A percentile compares a stretch with the other conserved stretches of the same genome.
Evolutionary conservation across 2,329 filamentous ascomycete genomes (phyloP).

Genomic region (Anthostomella pinea): DNA sequence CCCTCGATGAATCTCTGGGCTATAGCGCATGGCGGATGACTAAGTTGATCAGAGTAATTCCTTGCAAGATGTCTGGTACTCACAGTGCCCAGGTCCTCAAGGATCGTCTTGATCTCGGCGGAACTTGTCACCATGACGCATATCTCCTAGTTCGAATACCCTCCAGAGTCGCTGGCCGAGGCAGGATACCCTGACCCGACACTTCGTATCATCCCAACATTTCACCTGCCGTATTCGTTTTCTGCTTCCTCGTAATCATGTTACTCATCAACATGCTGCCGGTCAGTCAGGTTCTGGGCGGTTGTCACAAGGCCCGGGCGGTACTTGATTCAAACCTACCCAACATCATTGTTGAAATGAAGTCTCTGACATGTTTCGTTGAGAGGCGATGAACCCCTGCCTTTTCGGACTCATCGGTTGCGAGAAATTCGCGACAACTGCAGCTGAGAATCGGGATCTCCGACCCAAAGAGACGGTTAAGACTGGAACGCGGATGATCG

Average conservation of each 20-base stretch:
- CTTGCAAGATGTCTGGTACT: neutral
- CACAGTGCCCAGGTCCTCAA: conserved; percentile 2
- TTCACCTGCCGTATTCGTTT: conserved; percentile 5
- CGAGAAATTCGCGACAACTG: conserved; percentile 83
- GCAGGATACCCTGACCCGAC: conserved; percentile 31
- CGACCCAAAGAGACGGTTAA: conserved; percentile 42
- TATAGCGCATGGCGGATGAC: conserved; percentile 5
- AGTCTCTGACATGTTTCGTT: conserved; percentile 14
- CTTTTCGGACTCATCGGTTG: conserved; percentile 64
- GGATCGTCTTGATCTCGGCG: conserved; percentile 5
- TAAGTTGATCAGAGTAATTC: neutral
- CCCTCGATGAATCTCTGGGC: conserved; percentile 40
- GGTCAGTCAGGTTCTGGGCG: neutral
- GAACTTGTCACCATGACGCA: conserved; percentile 6
- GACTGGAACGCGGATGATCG: conserved; percentile 36
- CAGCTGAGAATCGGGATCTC: conserved; percentile 44
- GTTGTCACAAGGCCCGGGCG: neutral
- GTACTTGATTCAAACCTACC: too few species aligned
- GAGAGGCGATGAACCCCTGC: conserved; percentile 38
- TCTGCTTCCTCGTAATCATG: conserved; percentile 6
- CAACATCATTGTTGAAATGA: neutral
- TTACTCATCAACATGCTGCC: conserved; percentile 6
- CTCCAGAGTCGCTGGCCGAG: conserved; percentile 6
- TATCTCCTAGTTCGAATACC: conserved; percentile 5
- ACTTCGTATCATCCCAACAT: conserved; percentile 14